Conservation (phyloP, 768 basidiomycete species). For the Mycena floridula region DNA sequence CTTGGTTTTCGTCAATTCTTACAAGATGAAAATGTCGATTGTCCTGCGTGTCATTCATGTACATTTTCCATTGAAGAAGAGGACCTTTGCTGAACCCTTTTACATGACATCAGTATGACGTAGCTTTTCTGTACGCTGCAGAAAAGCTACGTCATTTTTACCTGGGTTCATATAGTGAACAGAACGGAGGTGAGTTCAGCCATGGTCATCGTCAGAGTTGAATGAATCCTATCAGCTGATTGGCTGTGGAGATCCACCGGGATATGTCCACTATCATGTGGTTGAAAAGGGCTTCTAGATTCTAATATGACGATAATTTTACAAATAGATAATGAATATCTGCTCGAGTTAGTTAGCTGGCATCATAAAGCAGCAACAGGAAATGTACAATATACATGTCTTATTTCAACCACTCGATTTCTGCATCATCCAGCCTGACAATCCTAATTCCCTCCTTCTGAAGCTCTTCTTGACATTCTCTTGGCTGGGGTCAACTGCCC, state of each 20-base stretch:
- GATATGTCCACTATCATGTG: too few relatives aligned
- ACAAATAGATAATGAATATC: too few relatives aligned
- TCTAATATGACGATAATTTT: too few relatives aligned
- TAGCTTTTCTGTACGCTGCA: too few relatives aligned
- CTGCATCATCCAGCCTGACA: not conserved
- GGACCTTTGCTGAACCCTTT: not conserved
- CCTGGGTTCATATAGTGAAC: constrained; percentile 45
- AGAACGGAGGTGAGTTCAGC: constrained; percentile 45
- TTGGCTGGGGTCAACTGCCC: constrained; percentile 17
- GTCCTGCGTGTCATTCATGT: constrained; percentile 96
- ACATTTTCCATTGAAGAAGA: constrained; percentile 20
- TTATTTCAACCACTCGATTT: not conserved
- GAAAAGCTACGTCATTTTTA: too few relatives aligned
- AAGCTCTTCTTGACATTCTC: not conserved
- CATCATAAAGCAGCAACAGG: too few relatives aligned
- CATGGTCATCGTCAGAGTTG: not conserved
- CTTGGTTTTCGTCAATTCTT: constrained; percentile 93
- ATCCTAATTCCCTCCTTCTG: not conserved
- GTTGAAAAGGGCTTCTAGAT: too few relatives aligned
- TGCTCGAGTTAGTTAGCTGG: too few relatives aligned
- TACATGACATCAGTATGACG: too few relatives aligned
- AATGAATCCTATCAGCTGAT: too few relatives aligned
- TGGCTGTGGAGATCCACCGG: too few relatives aligned
- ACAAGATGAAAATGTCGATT: constrained; percentile 99
- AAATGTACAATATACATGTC: too few relatives aligned